These are phyloP conservation scores for Acanthamoeba comandoni DNA, from an alignment of 208 protist genomes.

Conservation along the genomic window DNA sequence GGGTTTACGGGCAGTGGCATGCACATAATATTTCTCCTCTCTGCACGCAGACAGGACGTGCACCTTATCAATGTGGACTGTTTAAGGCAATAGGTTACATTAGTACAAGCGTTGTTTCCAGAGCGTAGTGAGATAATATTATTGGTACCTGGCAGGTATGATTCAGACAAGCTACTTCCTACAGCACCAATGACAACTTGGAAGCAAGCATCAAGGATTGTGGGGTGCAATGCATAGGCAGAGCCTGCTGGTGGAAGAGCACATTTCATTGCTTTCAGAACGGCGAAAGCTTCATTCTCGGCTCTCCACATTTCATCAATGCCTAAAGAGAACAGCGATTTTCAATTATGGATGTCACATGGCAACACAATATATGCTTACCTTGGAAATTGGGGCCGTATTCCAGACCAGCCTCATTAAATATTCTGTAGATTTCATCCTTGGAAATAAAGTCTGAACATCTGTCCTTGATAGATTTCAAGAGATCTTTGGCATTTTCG, in stretches of 20 bases:
- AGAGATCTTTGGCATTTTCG: not conserved
- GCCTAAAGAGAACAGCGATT: not conserved
- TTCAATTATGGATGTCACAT: not conserved
- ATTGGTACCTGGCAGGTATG: conserved; percentile 13
- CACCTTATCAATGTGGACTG: conserved; percentile 1
- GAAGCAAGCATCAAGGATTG: conserved; percentile 31
- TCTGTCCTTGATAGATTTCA: conserved; percentile 3
- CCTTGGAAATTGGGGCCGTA: conserved; percentile 36
- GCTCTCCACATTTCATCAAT: conserved; percentile 15
- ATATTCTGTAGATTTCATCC: conserved; percentile 36
- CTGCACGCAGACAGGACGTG: conserved; percentile 3
- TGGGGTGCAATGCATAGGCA: conserved; percentile 16
- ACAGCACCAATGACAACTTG: conserved; percentile 28
- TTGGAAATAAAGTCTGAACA: conserved; percentile 36
- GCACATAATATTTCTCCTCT: conserved; percentile 34
- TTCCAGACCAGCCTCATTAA: conserved; percentile 25
- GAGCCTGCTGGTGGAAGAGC: conserved; percentile 1
- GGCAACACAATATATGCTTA: not conserved
- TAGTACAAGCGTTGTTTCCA: too few relatives aligned
- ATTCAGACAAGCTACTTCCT: not conserved
- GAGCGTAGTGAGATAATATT: too few relatives aligned
- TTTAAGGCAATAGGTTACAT: too few relatives aligned
- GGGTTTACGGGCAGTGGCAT: conserved; percentile 9
- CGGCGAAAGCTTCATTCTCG: conserved; percentile 11
- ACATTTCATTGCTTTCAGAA: not conserved